Conservation (phyloP, 768 basidiomycete species). For the Boletus huronensis region DNA sequence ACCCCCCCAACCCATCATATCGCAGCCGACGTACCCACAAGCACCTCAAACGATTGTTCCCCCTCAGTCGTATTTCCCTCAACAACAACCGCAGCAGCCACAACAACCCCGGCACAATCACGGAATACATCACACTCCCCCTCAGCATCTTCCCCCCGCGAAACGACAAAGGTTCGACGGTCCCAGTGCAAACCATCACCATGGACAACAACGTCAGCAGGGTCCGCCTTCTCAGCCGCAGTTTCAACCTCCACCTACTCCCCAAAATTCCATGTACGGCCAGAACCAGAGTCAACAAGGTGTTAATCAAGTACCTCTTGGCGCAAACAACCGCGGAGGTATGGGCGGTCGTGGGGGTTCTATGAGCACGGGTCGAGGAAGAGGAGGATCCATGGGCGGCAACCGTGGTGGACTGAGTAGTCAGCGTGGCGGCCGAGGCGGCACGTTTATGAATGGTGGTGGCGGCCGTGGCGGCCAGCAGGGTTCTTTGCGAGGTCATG, state of each 20-base stretch:
- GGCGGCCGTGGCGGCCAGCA: slow-evolving; percentile 45
- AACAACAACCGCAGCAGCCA: slow-evolving; percentile 37
- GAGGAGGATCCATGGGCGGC: slow-evolving; percentile 49
- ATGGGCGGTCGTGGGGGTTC: slow-evolving; percentile 43
- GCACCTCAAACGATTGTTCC: slow-evolving; percentile 35
- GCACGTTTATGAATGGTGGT: slow-evolving; percentile 33
- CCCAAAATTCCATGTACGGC: slow-evolving; percentile 28
- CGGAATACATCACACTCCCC: slow-evolving; percentile 56
- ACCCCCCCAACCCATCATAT: no score
- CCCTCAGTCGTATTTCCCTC: slow-evolving; percentile 40
- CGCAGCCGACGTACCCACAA: slow-evolving; percentile 46
- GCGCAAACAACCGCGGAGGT: slow-evolving; percentile 44
- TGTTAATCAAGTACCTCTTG: slow-evolving; percentile 38
- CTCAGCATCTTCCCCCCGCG: slow-evolving; percentile 85
- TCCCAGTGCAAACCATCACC: slow-evolving; percentile 48
- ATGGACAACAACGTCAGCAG: slow-evolving; percentile 41
- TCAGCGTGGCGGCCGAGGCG: slow-evolving; percentile 41
- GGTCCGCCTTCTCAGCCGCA: slow-evolving; percentile 60
- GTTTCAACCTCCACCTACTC: slow-evolving; percentile 39
- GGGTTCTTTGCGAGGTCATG: slow-evolving; percentile 56
- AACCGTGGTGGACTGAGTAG: slow-evolving; percentile 45
- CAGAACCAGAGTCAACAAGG: slow-evolving; percentile 42
- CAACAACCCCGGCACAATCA: slow-evolving; percentile 49
- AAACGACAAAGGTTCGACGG: slow-evolving; percentile 90
- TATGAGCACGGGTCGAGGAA: slow-evolving; percentile 33